These are phyloP conservation scores for Allium cepa DNA, from an alignment of 106 monocot genomes.

Conservation along the genomic window DNA sequence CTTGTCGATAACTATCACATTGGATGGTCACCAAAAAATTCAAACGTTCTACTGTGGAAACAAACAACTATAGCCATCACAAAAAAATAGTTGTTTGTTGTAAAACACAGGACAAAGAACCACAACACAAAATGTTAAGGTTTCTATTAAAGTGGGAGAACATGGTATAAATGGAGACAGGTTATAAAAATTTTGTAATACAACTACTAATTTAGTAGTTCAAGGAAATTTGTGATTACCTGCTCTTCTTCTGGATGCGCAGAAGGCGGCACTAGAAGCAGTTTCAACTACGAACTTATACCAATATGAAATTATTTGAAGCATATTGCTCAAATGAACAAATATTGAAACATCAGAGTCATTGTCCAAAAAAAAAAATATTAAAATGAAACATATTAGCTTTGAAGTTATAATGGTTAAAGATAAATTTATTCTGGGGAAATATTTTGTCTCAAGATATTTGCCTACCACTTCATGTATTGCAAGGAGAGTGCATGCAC, in stretches of 20 bases:
- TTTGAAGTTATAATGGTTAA: too few relatives aligned
- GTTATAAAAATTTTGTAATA: conserved; percentile 5
- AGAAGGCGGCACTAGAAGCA: conserved; percentile 22
- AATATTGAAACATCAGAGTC: too few relatives aligned
- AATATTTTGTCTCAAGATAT: too few relatives aligned
- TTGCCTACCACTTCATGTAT: too few relatives aligned
- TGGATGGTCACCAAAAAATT: conserved; percentile 3
- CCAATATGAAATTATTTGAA: conserved; percentile 25
- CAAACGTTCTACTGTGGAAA: background rate
- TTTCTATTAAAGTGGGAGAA: background rate
- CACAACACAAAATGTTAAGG: background rate
- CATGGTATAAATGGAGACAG: background rate
- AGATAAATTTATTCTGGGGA: too few relatives aligned
- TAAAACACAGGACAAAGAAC: conserved; percentile 10
- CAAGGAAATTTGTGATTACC: background rate
- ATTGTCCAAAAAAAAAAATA: too few relatives aligned
- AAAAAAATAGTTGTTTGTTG: conserved; percentile 2
- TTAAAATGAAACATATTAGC: too few relatives aligned
- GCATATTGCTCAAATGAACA: conserved; percentile 21
- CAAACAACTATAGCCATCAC: conserved; percentile 2
- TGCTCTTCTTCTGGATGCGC: conserved; percentile 25
- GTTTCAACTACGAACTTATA: conserved; percentile 26
- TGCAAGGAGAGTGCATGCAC: too few relatives aligned
- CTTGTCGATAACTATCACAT: background rate
- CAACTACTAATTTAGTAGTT: conserved; percentile 21